These are phyloP conservation scores for Croton laevigatus DNA, from an alignment of 441 rosid species.

Conservation along the genomic window DNA sequence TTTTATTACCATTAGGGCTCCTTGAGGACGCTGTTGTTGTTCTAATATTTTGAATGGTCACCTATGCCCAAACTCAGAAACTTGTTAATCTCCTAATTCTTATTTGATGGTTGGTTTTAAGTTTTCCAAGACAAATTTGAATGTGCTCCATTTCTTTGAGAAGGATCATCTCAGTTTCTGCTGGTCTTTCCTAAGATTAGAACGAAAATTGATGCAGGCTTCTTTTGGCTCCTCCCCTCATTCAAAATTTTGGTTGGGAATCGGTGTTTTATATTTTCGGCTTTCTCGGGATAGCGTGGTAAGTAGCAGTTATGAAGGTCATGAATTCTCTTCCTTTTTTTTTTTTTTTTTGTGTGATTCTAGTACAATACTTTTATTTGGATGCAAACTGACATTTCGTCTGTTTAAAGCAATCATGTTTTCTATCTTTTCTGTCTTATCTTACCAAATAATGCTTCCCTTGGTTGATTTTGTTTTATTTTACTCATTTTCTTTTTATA, in stretches of 20 bases:
- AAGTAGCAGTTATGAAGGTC: constrained; percentile 29
- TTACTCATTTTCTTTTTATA: neutral
- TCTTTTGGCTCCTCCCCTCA: constrained; percentile 87
- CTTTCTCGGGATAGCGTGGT: constrained; percentile 78
- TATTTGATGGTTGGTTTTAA: neutral
- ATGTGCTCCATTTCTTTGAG: neutral
- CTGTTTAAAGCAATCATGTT: constrained; percentile 5
- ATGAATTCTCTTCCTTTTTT: constrained; percentile 1
- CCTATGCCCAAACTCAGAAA: neutral
- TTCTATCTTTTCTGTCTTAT: neutral
- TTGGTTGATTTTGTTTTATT: constrained; percentile 3
- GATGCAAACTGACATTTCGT: constrained; percentile 13
- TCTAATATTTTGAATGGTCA: neutral
- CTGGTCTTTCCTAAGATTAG: constrained; percentile 17
- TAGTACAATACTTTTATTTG: too few species aligned
- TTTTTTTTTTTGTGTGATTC: too few species aligned
- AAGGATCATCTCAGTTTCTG: constrained; percentile 8
- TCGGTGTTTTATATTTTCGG: constrained; percentile 83
- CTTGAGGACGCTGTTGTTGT: neutral
- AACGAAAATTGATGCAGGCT: constrained; percentile 55
- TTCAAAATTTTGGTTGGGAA: constrained; percentile 85
- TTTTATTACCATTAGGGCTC: neutral
- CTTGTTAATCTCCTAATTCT: neutral
- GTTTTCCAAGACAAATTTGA: neutral
- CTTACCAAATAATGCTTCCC: neutral